Percentiles rank a stretch among this genome's conserved stretches.
These are phyloP conservation scores for Gastrolobium villosum DNA, from an alignment of 306 rosid species.

Conservation along the genomic window DNA sequence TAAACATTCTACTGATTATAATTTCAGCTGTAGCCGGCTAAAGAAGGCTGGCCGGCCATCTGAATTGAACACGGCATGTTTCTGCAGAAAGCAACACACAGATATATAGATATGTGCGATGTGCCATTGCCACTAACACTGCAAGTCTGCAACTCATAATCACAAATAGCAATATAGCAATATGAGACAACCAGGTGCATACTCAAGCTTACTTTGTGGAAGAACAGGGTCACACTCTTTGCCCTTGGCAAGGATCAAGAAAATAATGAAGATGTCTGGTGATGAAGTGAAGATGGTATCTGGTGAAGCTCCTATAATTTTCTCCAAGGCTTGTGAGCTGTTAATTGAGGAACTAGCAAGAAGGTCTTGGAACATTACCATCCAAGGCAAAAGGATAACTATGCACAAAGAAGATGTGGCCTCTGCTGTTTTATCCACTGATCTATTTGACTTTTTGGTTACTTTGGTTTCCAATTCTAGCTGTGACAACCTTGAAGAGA, in stretches of 20 bases:
- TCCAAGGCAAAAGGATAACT: constrained; percentile 44
- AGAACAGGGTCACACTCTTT: constrained; percentile 57
- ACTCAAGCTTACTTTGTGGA: constrained; percentile 60
- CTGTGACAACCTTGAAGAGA: constrained; percentile 39
- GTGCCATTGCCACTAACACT: no score
- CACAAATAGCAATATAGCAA: background rate
- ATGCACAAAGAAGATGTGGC: constrained; percentile 58
- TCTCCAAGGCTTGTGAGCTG: constrained; percentile 75
- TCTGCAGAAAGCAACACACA: background rate
- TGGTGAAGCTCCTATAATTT: constrained; percentile 66
- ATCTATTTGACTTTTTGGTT: constrained; percentile 66
- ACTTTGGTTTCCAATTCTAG: background rate
- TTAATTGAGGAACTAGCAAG: constrained; percentile 63
- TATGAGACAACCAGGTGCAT: constrained; percentile 75
- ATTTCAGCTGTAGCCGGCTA: no score
- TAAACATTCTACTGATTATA: no score
- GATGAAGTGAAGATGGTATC: constrained; percentile 72
- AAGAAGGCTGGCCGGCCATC: no score
- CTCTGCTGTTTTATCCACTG: constrained; percentile 64
- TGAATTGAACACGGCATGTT: no score
- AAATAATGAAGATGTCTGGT: constrained; percentile 67
- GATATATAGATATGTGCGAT: no score
- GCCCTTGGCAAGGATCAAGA: constrained; percentile 77
- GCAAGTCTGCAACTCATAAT: no score
- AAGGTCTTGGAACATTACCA: constrained; percentile 64